These are phyloP conservation scores for Sporothrix variecibatus DNA, from an alignment of 2,329 filamentous ascomycete genomes.

Conservation along the genomic window DNA sequence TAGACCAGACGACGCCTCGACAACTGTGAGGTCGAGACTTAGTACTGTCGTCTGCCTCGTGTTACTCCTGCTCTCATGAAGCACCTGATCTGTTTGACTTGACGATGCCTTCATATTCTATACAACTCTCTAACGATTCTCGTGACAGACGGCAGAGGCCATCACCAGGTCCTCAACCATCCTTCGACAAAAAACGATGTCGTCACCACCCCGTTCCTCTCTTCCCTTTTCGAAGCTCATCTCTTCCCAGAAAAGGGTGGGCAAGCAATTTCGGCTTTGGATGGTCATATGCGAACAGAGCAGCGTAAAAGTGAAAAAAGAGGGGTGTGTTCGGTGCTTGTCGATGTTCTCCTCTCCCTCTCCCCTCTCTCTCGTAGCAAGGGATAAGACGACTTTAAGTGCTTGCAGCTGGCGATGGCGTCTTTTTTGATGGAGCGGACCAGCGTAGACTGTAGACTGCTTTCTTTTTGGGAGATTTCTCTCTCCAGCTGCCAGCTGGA, in stretches of 20 bases:
- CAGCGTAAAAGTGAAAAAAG: not conserved
- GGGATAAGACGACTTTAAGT: conserved; percentile 5
- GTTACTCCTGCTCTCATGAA: no score
- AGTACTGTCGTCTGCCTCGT: no score
- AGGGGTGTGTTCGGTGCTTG: not conserved
- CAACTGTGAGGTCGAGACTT: no score
- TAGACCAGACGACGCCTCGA: no score
- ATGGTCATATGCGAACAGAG: conserved; percentile 1
- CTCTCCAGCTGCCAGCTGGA: not conserved
- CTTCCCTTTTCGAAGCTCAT: not conserved
- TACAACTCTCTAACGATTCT: no score
- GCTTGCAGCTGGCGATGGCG: conserved; percentile 11
- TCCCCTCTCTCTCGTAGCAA: conserved; percentile 4
- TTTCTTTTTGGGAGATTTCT: no score
- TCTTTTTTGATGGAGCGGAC: not conserved
- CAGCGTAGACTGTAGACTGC: no score
- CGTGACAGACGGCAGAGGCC: no score
- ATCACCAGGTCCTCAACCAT: not conserved
- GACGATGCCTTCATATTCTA: no score
- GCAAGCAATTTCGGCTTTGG: conserved; percentile 18
- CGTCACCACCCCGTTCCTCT: not conserved
- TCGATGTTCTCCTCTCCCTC: not conserved
- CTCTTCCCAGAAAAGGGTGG: conserved; percentile 1
- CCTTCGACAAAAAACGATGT: not conserved
- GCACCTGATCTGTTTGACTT: no score